Base-by-base conservation (phyloP, 75 land plant species). In the Larix kaempferi region DNA sequence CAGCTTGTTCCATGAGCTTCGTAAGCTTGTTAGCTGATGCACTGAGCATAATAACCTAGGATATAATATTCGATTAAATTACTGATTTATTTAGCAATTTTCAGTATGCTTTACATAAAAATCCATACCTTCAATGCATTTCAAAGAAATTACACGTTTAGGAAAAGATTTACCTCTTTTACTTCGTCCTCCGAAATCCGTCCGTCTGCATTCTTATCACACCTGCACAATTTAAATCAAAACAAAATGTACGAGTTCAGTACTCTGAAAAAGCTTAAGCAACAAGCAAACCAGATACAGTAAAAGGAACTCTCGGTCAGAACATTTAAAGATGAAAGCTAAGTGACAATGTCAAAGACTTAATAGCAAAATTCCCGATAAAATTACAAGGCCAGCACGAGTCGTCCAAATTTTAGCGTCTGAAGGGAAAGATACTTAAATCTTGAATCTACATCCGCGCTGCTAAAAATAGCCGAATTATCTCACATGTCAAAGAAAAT, bases 1-100 rank as follows among this genome's bases (percentile, higher is more conserved):
- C 84, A 5, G 84, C 84, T 74, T 64, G 81, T 16, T 78, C 84
- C 39, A 62, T 74, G 55, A 82, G 57, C 49, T 59, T 82, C 11
- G 84, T 71, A 23, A 82, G 84, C 82, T 74, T 58, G 81, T 82
- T 82, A 0, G 84, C 80, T 14, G 84, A 78, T 22, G 84, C 84
- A 73, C 84, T 82, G 16, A 82, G 82, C 67, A 55, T 60, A 22
- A 82, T 78, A 37, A 82, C 56, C 83, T 82, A 62, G 52, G 21
- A 25, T 3, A 37, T 12, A 12, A 39, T 2, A 58, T 16, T 19
- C 26, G 0, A 60, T 57, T 41, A 33, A 56, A 77, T 39, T 17
- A 63, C 16, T 7, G 15, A 6, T 41, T 41, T 22, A 6, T 41
- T 41, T 22, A 14, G 19, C 21, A 19, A 72, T 67, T 72, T 63